These are phyloP conservation scores for Elsinoe australis DNA, from an alignment of 2,329 filamentous ascomycete genomes.

Conservation along the genomic window DNA sequence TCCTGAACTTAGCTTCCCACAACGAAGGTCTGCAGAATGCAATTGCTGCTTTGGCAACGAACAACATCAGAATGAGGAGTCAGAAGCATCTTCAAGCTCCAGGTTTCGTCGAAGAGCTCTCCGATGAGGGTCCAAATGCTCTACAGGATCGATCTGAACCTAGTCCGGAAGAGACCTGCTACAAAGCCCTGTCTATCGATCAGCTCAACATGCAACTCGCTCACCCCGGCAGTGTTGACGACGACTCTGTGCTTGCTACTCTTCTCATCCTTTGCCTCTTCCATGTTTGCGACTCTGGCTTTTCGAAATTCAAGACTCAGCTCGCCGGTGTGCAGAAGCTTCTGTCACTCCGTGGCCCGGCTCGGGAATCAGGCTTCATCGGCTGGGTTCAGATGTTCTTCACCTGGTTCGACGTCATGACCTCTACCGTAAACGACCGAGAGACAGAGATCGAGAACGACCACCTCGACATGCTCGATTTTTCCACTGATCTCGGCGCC, in stretches of 20 bases:
- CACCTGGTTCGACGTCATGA: constrained; percentile 90
- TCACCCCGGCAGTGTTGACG: constrained; percentile 63
- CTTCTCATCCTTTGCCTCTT: constrained; percentile 84
- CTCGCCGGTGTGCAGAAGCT: constrained; percentile 91
- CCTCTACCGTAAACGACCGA: constrained; percentile 82
- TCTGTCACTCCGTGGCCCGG: constrained; percentile 63
- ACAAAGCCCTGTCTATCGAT: constrained; percentile 76
- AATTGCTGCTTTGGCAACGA: constrained; percentile 79
- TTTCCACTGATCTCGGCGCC: constrained; percentile 61
- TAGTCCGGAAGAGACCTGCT: constrained; percentile 68
- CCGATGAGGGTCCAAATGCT: constrained; percentile 31
- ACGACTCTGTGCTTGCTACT: constrained; percentile 82
- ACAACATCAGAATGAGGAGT: constrained; percentile 81
- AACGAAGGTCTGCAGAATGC: constrained; percentile 86
- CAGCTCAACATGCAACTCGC: constrained; percentile 78
- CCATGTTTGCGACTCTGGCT: constrained; percentile 85
- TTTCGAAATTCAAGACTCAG: constrained; percentile 88
- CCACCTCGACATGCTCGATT: constrained; percentile 55
- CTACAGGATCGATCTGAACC: constrained; percentile 44
- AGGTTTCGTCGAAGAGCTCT: constrained; percentile 29
- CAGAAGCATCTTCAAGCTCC: constrained; percentile 45
- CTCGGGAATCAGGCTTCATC: constrained; percentile 56
- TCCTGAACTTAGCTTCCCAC: constrained; percentile 66
- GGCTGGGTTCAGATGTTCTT: constrained; percentile 91
- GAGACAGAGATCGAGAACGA: constrained; percentile 68